These are phyloP conservation scores for Gastrodia elata DNA, from an alignment of 106 monocot species.

Conservation along the genomic window DNA sequence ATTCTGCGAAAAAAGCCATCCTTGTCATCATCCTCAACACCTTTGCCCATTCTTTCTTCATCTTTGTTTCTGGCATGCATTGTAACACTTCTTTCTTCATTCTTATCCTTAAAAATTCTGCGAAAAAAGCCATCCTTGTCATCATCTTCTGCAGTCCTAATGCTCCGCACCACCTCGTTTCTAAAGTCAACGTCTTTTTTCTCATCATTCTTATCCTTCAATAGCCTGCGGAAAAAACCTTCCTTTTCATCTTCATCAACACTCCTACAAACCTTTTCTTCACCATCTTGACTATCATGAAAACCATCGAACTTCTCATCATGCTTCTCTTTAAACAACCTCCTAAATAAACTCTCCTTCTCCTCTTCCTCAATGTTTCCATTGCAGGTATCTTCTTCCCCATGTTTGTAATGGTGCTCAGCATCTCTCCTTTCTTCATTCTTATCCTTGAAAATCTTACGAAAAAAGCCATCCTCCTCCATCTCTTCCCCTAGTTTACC, in stretches of 20 bases:
- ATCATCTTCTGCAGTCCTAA: conserved; percentile 27
- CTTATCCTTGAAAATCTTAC: conserved; percentile 49
- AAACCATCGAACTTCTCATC: conserved; percentile 55
- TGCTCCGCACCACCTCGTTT: conserved; percentile 30
- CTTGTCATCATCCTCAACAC: conserved; percentile 47
- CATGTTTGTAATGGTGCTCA: conserved; percentile 30
- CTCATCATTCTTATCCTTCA: conserved; percentile 57
- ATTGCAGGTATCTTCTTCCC: conserved; percentile 26
- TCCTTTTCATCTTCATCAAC: conserved; percentile 44
- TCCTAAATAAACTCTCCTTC: conserved; percentile 63
- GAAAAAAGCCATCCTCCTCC: conserved; percentile 45
- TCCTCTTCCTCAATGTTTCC: conserved; percentile 37
- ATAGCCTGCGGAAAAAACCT: conserved; percentile 41
- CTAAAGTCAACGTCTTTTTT: conserved; percentile 18
- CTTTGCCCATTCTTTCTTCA: conserved; percentile 18
- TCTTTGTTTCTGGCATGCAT: conserved; percentile 26
- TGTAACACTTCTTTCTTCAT: conserved; percentile 28
- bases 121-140: conserved; percentile 60
- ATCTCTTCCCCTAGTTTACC: conserved; percentile 55
- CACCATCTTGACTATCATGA: conserved; percentile 26
- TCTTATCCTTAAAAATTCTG: conserved; percentile 55
- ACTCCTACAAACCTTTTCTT: conserved; percentile 23
- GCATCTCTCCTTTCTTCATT: conserved; percentile 32
- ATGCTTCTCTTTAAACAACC: conserved; percentile 78
- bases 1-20: conserved; percentile 43